These are phyloP conservation scores for Penicillium sp. DNA, from an alignment of 2,329 filamentous ascomycete genomes.

Conservation along the genomic window DNA sequence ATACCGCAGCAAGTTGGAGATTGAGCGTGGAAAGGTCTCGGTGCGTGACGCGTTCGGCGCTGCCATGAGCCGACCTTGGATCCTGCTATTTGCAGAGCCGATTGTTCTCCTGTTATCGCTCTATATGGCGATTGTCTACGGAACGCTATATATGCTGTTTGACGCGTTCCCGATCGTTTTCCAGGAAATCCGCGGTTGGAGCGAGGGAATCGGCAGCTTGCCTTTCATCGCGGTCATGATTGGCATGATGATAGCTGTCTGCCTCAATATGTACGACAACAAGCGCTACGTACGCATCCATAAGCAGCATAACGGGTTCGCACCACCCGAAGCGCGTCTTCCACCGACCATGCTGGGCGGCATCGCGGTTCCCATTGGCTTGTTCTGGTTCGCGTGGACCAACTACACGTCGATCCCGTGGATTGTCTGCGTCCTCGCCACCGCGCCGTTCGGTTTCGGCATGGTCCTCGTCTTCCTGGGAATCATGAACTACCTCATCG, in stretches of 20 bases:
- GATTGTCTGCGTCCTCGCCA: conserved; percentile 32
- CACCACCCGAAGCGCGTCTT: conserved; percentile 56
- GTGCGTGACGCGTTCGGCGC: conserved; percentile 38
- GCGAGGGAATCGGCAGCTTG: conserved; percentile 22
- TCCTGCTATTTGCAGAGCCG: conserved; percentile 46
- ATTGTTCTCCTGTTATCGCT: conserved; percentile 46
- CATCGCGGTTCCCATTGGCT: conserved; percentile 50
- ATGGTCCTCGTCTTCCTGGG: conserved; percentile 36
- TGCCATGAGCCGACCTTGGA: conserved; percentile 46
- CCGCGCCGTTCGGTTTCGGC: conserved; percentile 35
- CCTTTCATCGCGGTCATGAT: conserved; percentile 14
- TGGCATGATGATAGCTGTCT: conserved; percentile 13
- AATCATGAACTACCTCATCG: conserved; percentile 39
- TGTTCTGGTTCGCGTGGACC: conserved; percentile 59
- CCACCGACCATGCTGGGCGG: conserved; percentile 47
- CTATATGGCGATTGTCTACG: conserved; percentile 49
- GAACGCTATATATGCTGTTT: conserved; percentile 49
- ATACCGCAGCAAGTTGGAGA: conserved; percentile 37
- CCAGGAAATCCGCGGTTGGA: conserved; percentile 43
- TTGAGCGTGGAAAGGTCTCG: conserved; percentile 39
- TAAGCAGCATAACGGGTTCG: conserved; percentile 42
- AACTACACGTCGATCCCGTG: conserved; percentile 41
- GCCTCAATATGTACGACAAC: conserved; percentile 12
- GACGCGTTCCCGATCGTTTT: conserved; percentile 50
- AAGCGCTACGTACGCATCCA: conserved; percentile 13